phyloP scores from a whole-genome alignment of 805 yeast species.

The Komagataella ulmi region DNA sequence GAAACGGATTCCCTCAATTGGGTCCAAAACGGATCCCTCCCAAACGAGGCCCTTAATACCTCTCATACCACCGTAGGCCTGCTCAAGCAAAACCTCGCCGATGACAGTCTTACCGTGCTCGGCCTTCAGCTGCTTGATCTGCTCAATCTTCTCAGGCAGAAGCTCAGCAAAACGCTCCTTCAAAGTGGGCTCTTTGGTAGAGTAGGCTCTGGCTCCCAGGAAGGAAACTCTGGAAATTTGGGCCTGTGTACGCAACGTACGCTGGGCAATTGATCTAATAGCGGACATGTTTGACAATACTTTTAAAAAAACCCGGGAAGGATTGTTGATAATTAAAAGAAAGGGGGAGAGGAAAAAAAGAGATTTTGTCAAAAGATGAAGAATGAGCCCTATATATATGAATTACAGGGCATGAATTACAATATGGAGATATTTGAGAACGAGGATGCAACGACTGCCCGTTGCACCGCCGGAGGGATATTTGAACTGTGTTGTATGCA shows the following conservation, averaged over 20 bases:
- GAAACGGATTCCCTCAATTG: slow-evolving; percentile 78
- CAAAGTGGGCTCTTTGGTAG: slow-evolving; percentile 32
- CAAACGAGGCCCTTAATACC: slow-evolving; percentile 78
- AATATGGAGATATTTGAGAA: background rate
- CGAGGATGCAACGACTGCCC: background rate
- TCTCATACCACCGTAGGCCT: slow-evolving; percentile 87
- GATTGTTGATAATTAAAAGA: background rate
- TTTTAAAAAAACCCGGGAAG: background rate
- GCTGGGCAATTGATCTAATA: slow-evolving; percentile 6
- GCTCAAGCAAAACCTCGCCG: slow-evolving; percentile 65
- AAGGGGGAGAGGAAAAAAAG: background rate
- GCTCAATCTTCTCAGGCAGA: slow-evolving; percentile 85
- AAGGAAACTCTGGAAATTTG: slow-evolving; percentile 2
- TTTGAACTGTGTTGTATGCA: background rate
- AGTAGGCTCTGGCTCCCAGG: slow-evolving; percentile 5
- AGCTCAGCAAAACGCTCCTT: slow-evolving; percentile 91
- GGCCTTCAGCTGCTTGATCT: slow-evolving; percentile 79
- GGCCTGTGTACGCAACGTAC: slow-evolving; percentile 6
- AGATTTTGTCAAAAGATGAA: background rate
- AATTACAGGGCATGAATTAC: background rate
- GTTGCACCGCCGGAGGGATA: background rate
- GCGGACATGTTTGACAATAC: slow-evolving; percentile 6
- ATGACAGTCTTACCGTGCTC: slow-evolving; percentile 80
- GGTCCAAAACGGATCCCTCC: slow-evolving; percentile 82
- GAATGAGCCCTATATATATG: background rate